Evolutionary conservation across 768 basidiomycete genomes (phyloP), one percentile per base, ranked within the genome.

Genomic region (Tephrocybe sp.): DNA sequence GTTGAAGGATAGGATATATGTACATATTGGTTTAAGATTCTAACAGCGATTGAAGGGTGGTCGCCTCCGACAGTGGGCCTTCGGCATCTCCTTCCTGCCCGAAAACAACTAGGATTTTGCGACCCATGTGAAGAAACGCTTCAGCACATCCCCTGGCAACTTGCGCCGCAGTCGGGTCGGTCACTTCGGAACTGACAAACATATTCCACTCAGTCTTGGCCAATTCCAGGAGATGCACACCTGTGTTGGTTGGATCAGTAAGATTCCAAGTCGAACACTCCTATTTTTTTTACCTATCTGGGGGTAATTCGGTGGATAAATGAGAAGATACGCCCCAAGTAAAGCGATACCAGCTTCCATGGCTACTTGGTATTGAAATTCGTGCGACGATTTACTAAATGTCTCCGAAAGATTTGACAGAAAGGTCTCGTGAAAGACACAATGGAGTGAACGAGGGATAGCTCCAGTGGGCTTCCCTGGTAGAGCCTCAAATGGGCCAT

Each of bases 231-330:
- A 83, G 68, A 65, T 93, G 90, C 70, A 90, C 73, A 12, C 89
- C 90, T 93, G 15, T 26, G n/a, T n/a, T n/a, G n/a, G n/a, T n/a
- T 24, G 3, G 3, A 14, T 41, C 18, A 14, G 18, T 30, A 11
- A 30, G 20, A 39, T 39, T 33, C 17, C 9, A 11, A 18, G 10
- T 18, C 25, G 32, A 24, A 49, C 42, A 38, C 40, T 8, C 32
- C 24, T 15, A 55, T 7, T 18, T 21, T 26, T 64, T 78, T 56
- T 48, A 88, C 90, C 90, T 21, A 85, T 88, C 57, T 90, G 87
- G n/a, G 90, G 90, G 65, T 90, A 90, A 60, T 86, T 85, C 2
- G 67, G 69, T 1, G 90, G 88, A 59, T 93, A 93, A 40, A 91
- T 72, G 46, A 87, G 61, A 10, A 77, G 60, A 64, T 92, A 93